These are phyloP conservation scores for Planoprotostelium fungivorum DNA, from an alignment of 78 protist genomes.

Conservation along the genomic window DNA sequence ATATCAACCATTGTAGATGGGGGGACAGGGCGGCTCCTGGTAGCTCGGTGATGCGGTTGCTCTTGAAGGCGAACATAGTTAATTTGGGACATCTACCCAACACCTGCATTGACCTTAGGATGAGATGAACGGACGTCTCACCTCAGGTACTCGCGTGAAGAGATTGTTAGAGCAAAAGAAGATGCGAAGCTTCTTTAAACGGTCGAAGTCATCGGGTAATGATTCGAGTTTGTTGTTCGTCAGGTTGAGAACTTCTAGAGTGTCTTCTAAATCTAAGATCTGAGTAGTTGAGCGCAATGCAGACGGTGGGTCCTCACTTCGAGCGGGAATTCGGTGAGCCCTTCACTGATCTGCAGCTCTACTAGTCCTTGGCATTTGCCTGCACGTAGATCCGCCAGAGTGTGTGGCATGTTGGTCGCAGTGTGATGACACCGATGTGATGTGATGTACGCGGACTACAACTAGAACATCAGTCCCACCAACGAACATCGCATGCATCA, in stretches of 20 bases:
- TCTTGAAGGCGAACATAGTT: background rate
- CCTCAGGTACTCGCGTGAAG: background rate
- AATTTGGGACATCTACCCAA: background rate
- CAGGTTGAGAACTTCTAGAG: background rate
- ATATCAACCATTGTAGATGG: background rate
- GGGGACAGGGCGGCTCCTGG: background rate
- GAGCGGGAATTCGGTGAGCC: background rate
- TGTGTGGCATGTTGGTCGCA: no score
- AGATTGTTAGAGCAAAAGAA: background rate
- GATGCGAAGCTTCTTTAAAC: background rate
- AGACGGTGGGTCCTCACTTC: background rate
- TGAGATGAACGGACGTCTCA: background rate
- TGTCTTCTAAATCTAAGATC: background rate
- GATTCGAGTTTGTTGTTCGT: background rate
- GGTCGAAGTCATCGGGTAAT: background rate
- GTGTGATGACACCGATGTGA: no score
- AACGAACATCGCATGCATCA: no score
- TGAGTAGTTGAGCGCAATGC: background rate
- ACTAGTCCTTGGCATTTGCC: no score
- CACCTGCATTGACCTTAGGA: background rate
- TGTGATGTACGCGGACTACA: no score
- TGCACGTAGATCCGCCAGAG: no score
- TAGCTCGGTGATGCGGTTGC: background rate
- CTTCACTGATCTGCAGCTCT: no score
- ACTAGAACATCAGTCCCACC: no score